phyloP scores from a whole-genome alignment of 805 yeast genomes.

The Hanseniaspora meyeri region DNA sequence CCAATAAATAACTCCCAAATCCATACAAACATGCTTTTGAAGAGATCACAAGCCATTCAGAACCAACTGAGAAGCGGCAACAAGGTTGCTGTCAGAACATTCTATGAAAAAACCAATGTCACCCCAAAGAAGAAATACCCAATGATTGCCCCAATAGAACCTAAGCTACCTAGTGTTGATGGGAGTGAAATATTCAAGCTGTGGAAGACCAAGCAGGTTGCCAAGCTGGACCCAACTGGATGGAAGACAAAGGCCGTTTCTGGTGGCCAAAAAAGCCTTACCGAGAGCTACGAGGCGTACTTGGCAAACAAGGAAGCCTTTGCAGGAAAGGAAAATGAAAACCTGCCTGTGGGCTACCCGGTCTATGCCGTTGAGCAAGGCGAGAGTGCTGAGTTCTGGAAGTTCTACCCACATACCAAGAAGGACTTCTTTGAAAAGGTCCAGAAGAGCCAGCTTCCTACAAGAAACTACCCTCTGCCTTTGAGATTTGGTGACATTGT shows the following conservation, averaged over 20 bases:
- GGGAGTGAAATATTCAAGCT: constrained; percentile 7
- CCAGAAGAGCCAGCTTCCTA: constrained; percentile 1
- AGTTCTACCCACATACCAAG: constrained; percentile 2
- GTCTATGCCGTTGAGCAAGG: background rate
- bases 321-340: background rate
- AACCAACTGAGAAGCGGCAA: background rate
- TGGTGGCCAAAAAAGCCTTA: background rate
- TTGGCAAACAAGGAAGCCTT: background rate
- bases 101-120: background rate
- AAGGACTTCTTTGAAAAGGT: constrained; percentile 1
- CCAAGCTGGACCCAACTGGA: constrained; percentile 1
- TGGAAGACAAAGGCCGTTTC: constrained; percentile 9
- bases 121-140: background rate
- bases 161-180: constrained; percentile 6
- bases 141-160: constrained; percentile 2
- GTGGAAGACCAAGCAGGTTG: background rate
- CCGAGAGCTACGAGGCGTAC: background rate
- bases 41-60: background rate
- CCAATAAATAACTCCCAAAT: too few species aligned
- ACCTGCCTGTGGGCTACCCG: background rate
- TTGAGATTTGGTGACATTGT: constrained; percentile 11
- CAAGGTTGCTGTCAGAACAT: background rate
- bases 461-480: constrained; percentile 4
- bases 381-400: constrained; percentile 1
- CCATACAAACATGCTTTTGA: background rate